A percentile compares a stretch with the other conserved stretches of the same genome.
Conservation (phyloP, 805 yeast species). For the Metschnikowia aberdeeniae region DNA sequence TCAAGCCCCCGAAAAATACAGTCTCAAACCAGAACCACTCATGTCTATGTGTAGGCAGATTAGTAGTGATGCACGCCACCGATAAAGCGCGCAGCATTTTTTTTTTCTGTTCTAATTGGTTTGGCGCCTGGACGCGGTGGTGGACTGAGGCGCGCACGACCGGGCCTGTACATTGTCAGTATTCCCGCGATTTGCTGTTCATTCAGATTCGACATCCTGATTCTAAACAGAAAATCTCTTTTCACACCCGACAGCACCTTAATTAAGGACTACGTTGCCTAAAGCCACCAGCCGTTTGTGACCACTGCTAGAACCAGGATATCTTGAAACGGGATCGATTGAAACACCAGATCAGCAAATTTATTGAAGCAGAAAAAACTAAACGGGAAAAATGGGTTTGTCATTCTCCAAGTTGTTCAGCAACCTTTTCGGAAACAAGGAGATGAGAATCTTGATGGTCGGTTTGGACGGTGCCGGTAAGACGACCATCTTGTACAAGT, state of each 20-base stretch:
- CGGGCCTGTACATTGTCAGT: conserved; percentile 16
- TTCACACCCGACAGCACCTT: conserved; percentile 2
- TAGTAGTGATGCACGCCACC: background rate
- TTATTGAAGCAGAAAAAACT: conserved; percentile 1
- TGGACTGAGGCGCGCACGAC: conserved; percentile 13
- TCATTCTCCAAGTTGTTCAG: conserved; percentile 89
- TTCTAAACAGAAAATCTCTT: conserved; percentile 13
- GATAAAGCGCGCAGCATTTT: conserved; percentile 3
- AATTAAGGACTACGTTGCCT: background rate
- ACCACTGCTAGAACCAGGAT: conserved; percentile 3
- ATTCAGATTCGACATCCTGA: conserved; percentile 19
- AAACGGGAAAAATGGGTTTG: conserved; percentile 66
- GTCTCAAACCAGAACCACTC: too few relatives aligned
- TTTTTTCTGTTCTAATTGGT: conserved; percentile 4
- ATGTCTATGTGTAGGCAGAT: too few relatives aligned
- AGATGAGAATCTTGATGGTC: conserved; percentile 97
- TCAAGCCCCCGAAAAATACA: too few relatives aligned
- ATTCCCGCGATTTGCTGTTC: conserved; percentile 24
- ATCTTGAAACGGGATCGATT: conserved; percentile 4
- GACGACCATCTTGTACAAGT: conserved; percentile 92
- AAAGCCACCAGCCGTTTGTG: conserved; percentile 4
- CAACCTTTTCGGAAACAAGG: conserved; percentile 96
- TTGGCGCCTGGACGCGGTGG: conserved; percentile 11
- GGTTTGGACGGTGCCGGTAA: conserved; percentile 99
- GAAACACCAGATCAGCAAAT: background rate